Conservation (phyloP, 345 rosid species). For the Gossypium thurberi region DNA sequence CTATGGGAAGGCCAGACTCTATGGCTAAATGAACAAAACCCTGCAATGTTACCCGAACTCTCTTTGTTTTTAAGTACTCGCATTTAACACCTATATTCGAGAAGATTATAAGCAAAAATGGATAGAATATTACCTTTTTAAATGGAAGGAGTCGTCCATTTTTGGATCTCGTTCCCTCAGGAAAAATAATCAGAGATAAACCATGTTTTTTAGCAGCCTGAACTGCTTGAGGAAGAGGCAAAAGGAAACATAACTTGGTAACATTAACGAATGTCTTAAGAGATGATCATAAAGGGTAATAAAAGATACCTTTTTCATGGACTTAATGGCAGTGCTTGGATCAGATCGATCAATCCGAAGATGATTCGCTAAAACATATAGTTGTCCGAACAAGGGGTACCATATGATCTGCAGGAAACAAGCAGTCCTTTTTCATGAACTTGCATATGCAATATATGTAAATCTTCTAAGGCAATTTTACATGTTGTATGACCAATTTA, state of each 20-base stretch:
- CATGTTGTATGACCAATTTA: no score
- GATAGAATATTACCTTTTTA: slow-evolving; percentile 33
- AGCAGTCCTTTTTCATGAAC: neutral
- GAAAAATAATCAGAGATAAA: slow-evolving; percentile 46
- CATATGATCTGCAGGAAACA: slow-evolving; percentile 36
- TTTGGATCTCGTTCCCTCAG: slow-evolving; percentile 58
- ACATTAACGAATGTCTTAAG: neutral
- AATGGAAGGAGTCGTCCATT: slow-evolving; percentile 44
- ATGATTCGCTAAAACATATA: slow-evolving; percentile 45
- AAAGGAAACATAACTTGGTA: neutral
- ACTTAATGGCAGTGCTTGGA: slow-evolving; percentile 36
- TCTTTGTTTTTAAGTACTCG: neutral
- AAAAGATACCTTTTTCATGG: slow-evolving; percentile 40
- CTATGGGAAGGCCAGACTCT: slow-evolving; percentile 39
- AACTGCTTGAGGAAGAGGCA: slow-evolving; percentile 27
- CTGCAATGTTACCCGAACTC: slow-evolving; percentile 19
- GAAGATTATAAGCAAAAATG: neutral
- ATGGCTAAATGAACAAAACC: slow-evolving; percentile 54
- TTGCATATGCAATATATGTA: neutral
- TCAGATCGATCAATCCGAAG: slow-evolving; percentile 52
- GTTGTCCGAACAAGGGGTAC: slow-evolving; percentile 54
- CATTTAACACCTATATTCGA: neutral
- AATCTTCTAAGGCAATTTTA: no score
- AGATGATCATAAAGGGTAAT: neutral
- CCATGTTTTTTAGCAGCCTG: slow-evolving; percentile 26